Percentiles rank a stretch among this genome's conserved stretches.
Evolutionary conservation across 805 yeast genomes (phyloP).

Genomic region (Saccharomycopsis oosterbeekiorum): DNA sequence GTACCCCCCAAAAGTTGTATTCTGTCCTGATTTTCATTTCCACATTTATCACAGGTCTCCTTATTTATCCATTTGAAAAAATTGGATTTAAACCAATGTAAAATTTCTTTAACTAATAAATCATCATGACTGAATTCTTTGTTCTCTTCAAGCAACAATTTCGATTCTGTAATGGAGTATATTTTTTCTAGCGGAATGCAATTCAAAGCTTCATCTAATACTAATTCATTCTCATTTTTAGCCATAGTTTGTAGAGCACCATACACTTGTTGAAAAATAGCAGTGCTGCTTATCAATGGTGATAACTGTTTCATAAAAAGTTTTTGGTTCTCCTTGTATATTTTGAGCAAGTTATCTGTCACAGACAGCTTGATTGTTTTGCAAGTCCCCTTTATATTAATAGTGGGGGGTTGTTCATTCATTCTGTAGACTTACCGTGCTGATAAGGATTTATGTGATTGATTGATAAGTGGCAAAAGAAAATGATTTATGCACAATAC

Average conservation of each 20-base stretch:
- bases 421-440: background rate
- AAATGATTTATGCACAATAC: too few relatives aligned
- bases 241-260: background rate
- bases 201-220: constrained; percentile 51
- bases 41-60: constrained; percentile 52
- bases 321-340: background rate
- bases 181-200: constrained; percentile 50
- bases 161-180: constrained; percentile 48
- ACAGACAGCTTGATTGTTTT: background rate
- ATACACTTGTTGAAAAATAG: background rate
- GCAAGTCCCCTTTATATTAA: background rate
- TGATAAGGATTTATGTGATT: too few relatives aligned
- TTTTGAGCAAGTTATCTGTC: background rate
- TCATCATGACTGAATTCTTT: constrained; percentile 36
- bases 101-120: constrained; percentile 43
- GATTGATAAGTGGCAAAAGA: too few relatives aligned
- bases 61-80: constrained; percentile 80
- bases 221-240: constrained; percentile 33
- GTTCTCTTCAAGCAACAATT: constrained; percentile 27
- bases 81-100: constrained; percentile 64
- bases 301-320: background rate
- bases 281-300: background rate
- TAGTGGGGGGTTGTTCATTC: background rate
- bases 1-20: constrained; percentile 31
- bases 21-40: constrained; percentile 30